A percentile compares a stretch with the other conserved stretches of the same genome.
phyloP scores from a whole-genome alignment of 345 rosid species.

The Litchi chinensis region DNA sequence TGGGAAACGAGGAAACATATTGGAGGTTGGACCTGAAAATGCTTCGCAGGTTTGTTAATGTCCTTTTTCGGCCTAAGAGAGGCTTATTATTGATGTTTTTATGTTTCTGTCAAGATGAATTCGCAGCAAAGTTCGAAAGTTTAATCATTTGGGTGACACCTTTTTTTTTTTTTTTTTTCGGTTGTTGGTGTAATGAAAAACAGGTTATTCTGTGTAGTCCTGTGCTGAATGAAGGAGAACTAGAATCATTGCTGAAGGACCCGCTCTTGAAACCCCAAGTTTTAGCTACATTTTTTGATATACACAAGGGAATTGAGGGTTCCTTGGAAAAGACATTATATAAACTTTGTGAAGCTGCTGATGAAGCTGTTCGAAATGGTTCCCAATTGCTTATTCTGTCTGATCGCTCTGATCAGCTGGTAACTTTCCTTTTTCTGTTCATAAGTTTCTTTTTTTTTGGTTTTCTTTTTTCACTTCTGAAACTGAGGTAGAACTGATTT shows the following conservation, averaged over 20 bases:
- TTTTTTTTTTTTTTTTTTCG: background rate
- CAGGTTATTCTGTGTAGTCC: conserved; percentile 89
- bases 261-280: conserved; percentile 62
- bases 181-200: background rate
- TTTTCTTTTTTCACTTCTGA: background rate
- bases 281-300: conserved; percentile 81
- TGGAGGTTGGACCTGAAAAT: conserved; percentile 95
- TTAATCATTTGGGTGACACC: conserved; percentile 8
- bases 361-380: conserved; percentile 97
- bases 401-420: conserved; percentile 78
- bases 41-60: conserved; percentile 72
- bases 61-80: conserved; percentile 10
- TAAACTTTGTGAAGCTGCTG: conserved; percentile 92
- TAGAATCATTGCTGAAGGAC: conserved; percentile 80
- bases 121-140: background rate
- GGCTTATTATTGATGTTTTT: conserved; percentile 14
- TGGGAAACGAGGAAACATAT: conserved; percentile 90
- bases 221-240: conserved; percentile 85
- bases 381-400: conserved; percentile 92
- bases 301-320: conserved; percentile 89
- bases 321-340: conserved; percentile 73
- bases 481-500: background rate
- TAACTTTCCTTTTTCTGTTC: conserved; percentile 29
- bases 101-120: conserved; percentile 11
- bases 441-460: background rate